Evolutionary conservation across 2,329 filamentous ascomycete species (phyloP).

Genomic region (Colletotrichum godetiae): DNA sequence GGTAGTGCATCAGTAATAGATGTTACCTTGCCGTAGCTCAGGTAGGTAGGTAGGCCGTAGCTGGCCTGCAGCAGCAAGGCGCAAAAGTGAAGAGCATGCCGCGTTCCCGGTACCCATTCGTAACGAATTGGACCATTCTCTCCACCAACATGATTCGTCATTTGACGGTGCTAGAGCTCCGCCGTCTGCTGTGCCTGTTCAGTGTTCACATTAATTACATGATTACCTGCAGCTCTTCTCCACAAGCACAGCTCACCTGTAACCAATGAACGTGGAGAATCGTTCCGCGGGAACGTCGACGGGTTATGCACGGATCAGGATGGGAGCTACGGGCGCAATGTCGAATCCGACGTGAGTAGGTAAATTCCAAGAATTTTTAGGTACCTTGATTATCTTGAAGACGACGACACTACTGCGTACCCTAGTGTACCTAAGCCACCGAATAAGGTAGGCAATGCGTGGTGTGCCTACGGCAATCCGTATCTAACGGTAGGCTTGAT

Average conservation of each 20-base stretch:
- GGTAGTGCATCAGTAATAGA: not conserved
- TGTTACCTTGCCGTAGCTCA: not conserved
- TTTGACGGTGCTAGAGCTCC: conserved; percentile 2
- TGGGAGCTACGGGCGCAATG: not conserved
- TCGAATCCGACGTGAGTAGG: not conserved
- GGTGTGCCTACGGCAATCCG: too few species aligned
- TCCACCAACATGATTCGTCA: not conserved
- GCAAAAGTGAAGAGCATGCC: not conserved
- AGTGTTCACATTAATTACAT: conserved; percentile 8
- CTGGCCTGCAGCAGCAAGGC: not conserved
- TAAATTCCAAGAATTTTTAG: not conserved
- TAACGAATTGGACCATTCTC: not conserved
- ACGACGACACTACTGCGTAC: not conserved
- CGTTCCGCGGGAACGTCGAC: not conserved
- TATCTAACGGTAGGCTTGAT: too few species aligned
- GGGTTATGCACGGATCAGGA: not conserved
- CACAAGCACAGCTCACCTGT: not conserved
- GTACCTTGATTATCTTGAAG: not conserved
- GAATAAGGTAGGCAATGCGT: too few species aligned
- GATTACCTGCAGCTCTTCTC: not conserved
- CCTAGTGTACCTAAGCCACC: not conserved
- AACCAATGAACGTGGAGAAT: conserved; percentile 9
- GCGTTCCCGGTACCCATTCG: too few species aligned
- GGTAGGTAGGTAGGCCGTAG: not conserved
- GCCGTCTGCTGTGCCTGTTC: conserved; percentile 8